Evolutionary conservation across 371 early-diverging fungal species (phyloP).

Genomic region (Rhizopus delemar): DNA sequence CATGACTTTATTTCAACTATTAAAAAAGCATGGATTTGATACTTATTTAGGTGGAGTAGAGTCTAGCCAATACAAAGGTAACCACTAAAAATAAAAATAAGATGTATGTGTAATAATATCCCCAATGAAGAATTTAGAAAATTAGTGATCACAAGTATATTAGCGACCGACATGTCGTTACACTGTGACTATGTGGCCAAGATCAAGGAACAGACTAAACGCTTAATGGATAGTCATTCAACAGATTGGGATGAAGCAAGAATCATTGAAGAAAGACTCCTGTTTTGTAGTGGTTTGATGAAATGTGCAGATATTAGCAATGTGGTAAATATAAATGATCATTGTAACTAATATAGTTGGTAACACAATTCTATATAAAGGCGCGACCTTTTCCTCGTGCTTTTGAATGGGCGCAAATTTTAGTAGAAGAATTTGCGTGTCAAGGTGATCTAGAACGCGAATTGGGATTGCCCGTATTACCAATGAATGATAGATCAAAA

Average conservation of each 20-base stretch:
- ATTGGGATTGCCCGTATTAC: conserved; percentile 56
- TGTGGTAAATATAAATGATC: conserved; percentile 41
- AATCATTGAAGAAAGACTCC: conserved; percentile 48
- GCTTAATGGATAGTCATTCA: conserved; percentile 34
- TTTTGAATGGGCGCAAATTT: conserved; percentile 56
- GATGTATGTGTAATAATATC: no score
- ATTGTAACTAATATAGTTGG: background rate
- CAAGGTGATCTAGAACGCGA: conserved; percentile 71
- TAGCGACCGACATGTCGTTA: conserved; percentile 83
- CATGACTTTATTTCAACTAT: conserved; percentile 78
- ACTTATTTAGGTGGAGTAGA: conserved; percentile 25
- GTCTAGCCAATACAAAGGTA: conserved; percentile 36
- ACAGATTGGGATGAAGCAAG: conserved; percentile 16
- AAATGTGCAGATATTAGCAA: conserved; percentile 90
- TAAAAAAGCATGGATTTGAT: conserved; percentile 70
- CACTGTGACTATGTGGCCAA: conserved; percentile 75
- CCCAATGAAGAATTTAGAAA: conserved; percentile 63
- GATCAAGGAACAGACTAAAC: conserved; percentile 61
- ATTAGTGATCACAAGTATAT: conserved; percentile 66
- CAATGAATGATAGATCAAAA: conserved; percentile 56
- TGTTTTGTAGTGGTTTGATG: conserved; percentile 72
- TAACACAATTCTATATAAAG: conserved; percentile 12
- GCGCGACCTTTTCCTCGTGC: conserved; percentile 61
- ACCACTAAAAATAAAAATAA: background rate
- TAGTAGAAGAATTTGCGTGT: conserved; percentile 62